phyloP scores from a whole-genome alignment of 78 protist species.

The Dictyostelium capitatum region DNA sequence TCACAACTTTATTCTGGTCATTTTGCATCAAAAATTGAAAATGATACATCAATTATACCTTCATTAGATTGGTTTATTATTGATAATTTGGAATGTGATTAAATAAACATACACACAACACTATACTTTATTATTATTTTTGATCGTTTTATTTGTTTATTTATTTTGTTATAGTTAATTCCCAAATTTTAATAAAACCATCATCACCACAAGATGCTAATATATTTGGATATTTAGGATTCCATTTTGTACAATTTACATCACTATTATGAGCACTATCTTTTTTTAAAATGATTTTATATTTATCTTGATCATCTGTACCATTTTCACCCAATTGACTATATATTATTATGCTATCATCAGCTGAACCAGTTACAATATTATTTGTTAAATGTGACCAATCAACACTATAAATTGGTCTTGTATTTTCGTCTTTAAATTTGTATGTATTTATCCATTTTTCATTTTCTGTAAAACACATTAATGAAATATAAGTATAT shows the following conservation, averaged over 20 bases:
- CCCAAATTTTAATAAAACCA: slow-evolving; percentile 87
- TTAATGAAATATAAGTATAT: no score
- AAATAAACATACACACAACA: not conserved
- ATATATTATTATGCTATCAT: slow-evolving; percentile 84
- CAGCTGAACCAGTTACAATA: slow-evolving; percentile 86
- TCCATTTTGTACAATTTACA: slow-evolving; percentile 90
- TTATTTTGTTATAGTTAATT: not conserved
- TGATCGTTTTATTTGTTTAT: not conserved
- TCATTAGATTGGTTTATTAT: no score
- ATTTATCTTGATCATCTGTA: not conserved
- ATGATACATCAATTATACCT: no score
- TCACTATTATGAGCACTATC: slow-evolving; percentile 88
- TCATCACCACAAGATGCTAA: slow-evolving; percentile 93
- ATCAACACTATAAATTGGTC: slow-evolving; percentile 84
- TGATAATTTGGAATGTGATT: no score
- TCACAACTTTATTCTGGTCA: not conserved
- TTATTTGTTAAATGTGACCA: slow-evolving; percentile 74
- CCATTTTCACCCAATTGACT: not conserved
- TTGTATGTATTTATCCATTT: slow-evolving; percentile 36
- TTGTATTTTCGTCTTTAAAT: slow-evolving; percentile 54
- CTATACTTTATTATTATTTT: not conserved
- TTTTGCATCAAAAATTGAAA: not conserved
- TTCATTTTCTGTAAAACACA: not conserved
- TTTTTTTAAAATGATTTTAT: slow-evolving; percentile 18
- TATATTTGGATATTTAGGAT: slow-evolving; percentile 60